Evolutionary conservation across 2,329 filamentous ascomycete genomes (phyloP).

Genomic region (Aschersonia sp.): DNA sequence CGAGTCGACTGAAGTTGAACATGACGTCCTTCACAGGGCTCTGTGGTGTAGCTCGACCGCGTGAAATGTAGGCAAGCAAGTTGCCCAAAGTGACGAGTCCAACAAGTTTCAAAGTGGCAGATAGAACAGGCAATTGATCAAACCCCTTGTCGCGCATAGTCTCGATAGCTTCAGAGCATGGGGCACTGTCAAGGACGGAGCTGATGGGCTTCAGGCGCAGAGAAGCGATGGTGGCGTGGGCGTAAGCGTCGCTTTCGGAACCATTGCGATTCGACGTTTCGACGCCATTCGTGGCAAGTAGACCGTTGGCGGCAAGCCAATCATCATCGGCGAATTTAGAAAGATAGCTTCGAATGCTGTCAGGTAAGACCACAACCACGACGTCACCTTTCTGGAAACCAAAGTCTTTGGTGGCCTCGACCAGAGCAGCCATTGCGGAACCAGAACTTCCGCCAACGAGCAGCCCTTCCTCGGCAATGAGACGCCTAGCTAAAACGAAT

Average conservation of each 20-base stretch:
- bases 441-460: slow-evolving; percentile 89
- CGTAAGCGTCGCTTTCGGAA: slow-evolving; percentile 50
- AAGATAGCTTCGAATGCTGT: slow-evolving; percentile 93
- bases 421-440: slow-evolving; percentile 72
- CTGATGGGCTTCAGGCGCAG: slow-evolving; percentile 89
- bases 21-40: slow-evolving; percentile 76
- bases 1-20: slow-evolving; percentile 85
- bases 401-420: slow-evolving; percentile 62
- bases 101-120: slow-evolving; percentile 57
- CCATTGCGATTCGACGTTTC: slow-evolving; percentile 28
- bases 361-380: slow-evolving; percentile 81
- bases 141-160: slow-evolving; percentile 98
- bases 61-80: slow-evolving; percentile 77
- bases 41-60: slow-evolving; percentile 60
- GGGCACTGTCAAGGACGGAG: slow-evolving; percentile 55
- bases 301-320: slow-evolving; percentile 93
- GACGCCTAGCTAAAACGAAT: slow-evolving; percentile 74
- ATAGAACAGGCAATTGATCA: slow-evolving; percentile 87
- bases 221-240: slow-evolving; percentile 62
- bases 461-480: slow-evolving; percentile 89
- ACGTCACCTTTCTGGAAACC: slow-evolving; percentile 71
- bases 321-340: slow-evolving; percentile 98
- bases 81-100: slow-evolving; percentile 93
- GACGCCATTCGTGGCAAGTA: slow-evolving; percentile 49
- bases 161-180: slow-evolving; percentile 81